Evolutionary conservation across 129 eudicot species (phyloP), one percentile per base, ranked within the genome.

Genomic region (Pulicaria dysenterica): DNA sequence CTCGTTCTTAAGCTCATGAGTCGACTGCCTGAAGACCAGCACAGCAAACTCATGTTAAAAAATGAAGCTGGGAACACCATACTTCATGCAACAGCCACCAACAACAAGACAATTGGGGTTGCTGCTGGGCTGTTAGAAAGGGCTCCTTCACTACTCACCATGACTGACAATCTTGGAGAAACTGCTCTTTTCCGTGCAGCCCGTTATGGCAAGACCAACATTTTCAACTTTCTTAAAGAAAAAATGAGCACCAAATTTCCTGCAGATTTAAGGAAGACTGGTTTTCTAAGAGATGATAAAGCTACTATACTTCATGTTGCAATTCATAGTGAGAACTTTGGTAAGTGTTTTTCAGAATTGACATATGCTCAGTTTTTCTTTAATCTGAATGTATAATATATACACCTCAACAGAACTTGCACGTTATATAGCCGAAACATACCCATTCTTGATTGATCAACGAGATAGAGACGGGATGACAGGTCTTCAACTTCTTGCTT

Each of bases 401-500:
- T 9, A 9, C 31, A 24, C 1, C 10, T 64, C 19, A 9, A n/a
- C 78, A 79, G 83, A 79, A 4, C 6, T 79, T 60, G 83, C 83
- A 0, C 8, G 15, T 58, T 12, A 12, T 3, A 79, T 79, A 17
- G 78, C 74, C 11, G 8, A n/a, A 6, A 57, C 36, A 38, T 54
- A 63, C 46, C 64, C 48, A 39, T 3, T 11, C 38, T 58, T 79
- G 59, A 14, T 64, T 2, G 16, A 7, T 3, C 31, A 37, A 65
- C 11, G 12, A 74, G 69, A 72, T 54, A 40, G 60, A 4, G 16
- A 54, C 36, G 60, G 64, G 38, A 34, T 79, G 68, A 79, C 73
- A 10, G 78, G 45, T 56, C 83, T 79, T 65, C 83, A 79, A 49
- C 44, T 79, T 41, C 74, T 79, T 3, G 55, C 83, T n/a, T 61